These are phyloP conservation scores for Mortierella polycephala DNA, from an alignment of 371 early-diverging fungal genomes.

Conservation along the genomic window DNA sequence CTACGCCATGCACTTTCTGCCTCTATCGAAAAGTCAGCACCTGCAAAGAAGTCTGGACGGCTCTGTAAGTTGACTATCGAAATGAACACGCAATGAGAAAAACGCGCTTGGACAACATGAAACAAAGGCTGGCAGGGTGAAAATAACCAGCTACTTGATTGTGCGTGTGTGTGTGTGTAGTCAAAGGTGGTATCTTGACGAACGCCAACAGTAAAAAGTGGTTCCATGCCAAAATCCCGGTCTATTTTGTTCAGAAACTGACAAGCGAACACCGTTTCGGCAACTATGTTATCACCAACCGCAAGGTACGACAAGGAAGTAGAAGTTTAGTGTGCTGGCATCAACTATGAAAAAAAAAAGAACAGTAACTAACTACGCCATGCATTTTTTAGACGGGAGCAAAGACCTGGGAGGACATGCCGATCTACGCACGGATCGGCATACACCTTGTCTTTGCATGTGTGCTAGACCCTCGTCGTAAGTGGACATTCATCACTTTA, in stretches of 20 bases:
- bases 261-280: constrained; percentile 60
- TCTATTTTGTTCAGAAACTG: constrained; percentile 46
- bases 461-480: constrained; percentile 48
- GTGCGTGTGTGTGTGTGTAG: constrained; percentile 7
- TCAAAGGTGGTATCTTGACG: constrained; percentile 51
- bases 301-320: constrained; percentile 45
- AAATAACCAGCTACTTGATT: not conserved
- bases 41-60: constrained; percentile 20
- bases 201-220: constrained; percentile 49
- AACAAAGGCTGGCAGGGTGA: too few species aligned
- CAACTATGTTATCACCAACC: constrained; percentile 57
- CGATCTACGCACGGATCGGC: constrained; percentile 64
- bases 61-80: constrained; percentile 25
- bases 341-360: not conserved
- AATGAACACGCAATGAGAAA: not conserved
- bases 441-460: constrained; percentile 63
- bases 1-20: constrained; percentile 41
- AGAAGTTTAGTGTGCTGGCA: not conserved
- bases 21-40: constrained; percentile 30
- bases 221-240: constrained; percentile 37
- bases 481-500: constrained; percentile 26
- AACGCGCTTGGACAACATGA: too few species aligned
- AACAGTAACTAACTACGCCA: not conserved
- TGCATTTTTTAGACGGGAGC: constrained; percentile 49
- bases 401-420: constrained; percentile 65